Evolutionary conservation across 805 yeast genomes (phyloP), one percentile per base, ranked within the genome.

Genomic region (Suhomyces vadensis): DNA sequence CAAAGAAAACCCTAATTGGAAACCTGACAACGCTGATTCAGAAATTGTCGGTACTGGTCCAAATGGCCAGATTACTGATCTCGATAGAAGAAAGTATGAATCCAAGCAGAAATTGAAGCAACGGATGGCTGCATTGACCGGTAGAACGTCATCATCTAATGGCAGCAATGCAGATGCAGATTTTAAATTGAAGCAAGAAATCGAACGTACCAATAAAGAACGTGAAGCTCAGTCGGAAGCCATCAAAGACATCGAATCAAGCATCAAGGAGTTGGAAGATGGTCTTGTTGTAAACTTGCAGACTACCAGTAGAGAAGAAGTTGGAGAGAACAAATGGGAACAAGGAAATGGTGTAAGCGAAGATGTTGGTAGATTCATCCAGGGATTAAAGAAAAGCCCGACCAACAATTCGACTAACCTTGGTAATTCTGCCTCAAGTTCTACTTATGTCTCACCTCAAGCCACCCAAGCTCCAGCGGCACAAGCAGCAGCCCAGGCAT

Each of bases 51-150:
- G 97, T 4, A 79, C 94, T 5, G 98, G 97, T 6, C 85, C 89
- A 37, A 81, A 85, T 56, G 97, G 97, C 23, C 81, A 81, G 47
- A 78, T 89, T 6, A 91, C 97, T 2, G 97, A 87, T 20, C 66
- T 81, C 10, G 97, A 91, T 60, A 78, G 86, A 47, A 78, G 86
- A 50, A 85, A 86, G 55, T 94, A 92, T 31, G 83, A 78, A 53
- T 83, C 87, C 33, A 85, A 86, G 58, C 95, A 92, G 31, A 67
- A 82, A 44, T 72, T 94, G 54, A 82, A 83, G 50, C 87, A 91
- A 40, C 78, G 96, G 53, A 90, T 92, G 95, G 95, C 96, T 22
- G 88, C 92, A 3, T 76, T 92, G 56, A 91, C 97, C 0, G 97
- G 97, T 5, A 85, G 82, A 56, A 16, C 20, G 6, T 71, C 78